Evolutionary conservation across 495 filamentous ascomycete genomes (phyloP).

Genomic region (Penicillium arizonense): DNA sequence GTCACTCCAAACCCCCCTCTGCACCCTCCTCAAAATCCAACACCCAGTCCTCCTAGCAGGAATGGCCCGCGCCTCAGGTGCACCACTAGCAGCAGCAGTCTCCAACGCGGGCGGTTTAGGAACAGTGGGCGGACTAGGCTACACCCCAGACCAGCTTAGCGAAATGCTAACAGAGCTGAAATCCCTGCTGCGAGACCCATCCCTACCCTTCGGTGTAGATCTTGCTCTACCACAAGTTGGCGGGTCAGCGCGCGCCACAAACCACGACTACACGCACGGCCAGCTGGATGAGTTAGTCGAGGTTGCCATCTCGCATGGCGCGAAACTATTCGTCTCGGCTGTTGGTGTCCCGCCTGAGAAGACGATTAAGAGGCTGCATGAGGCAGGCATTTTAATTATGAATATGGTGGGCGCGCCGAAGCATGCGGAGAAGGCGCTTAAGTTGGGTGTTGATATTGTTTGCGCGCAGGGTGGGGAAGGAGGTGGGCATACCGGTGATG

Average conservation of each 20-base stretch:
- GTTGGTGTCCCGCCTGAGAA: constrained; percentile 74
- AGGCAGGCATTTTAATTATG: constrained; percentile 77
- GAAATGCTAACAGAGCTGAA: constrained; percentile 83
- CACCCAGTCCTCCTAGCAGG: constrained; percentile 86
- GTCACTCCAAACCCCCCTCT: constrained; percentile 73
- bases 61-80: constrained; percentile 81
- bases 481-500: constrained; percentile 75
- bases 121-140: constrained; percentile 80
- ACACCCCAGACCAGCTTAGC: constrained; percentile 76
- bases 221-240: constrained; percentile 84
- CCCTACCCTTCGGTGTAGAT: constrained; percentile 82
- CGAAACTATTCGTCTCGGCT: constrained; percentile 78
- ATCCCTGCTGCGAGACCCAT: constrained; percentile 55
- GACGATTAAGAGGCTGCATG: constrained; percentile 70
- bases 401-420: constrained; percentile 95
- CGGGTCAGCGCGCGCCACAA: constrained; percentile 74
- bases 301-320: constrained; percentile 72
- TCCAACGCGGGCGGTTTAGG: constrained; percentile 87
- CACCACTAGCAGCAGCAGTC: constrained; percentile 77
- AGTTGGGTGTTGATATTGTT: constrained; percentile 78
- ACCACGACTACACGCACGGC: constrained; percentile 88
- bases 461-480: constrained; percentile 82
- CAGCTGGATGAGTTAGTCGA: constrained; percentile 79
- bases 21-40: constrained; percentile 67
- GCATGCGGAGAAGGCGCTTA: constrained; percentile 80